Conservation (phyloP, 2,329 filamentous ascomycete genomes). For the Bipolaris victoriae region DNA sequence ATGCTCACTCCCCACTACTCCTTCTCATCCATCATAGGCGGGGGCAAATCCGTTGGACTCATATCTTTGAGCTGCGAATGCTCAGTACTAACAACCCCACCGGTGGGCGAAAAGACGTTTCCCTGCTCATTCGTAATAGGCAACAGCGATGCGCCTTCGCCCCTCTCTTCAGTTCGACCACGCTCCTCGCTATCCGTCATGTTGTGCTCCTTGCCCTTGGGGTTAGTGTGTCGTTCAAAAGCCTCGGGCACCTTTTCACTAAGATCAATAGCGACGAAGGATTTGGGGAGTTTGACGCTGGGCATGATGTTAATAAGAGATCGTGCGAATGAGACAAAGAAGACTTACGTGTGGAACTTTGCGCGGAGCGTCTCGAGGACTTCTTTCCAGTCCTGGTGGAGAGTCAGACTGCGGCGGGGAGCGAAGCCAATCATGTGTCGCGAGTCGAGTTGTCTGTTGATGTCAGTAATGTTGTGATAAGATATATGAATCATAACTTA, state of each 20-base stretch:
- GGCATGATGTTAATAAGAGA: slow-evolving; percentile 8
- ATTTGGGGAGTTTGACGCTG: slow-evolving; percentile 58
- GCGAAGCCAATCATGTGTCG: slow-evolving; percentile 96
- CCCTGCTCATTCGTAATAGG: slow-evolving; percentile 14
- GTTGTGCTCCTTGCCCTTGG: slow-evolving; percentile 29
- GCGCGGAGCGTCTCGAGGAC: slow-evolving; percentile 94
- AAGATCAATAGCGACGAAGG: slow-evolving; percentile 59
- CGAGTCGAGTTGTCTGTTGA: slow-evolving; percentile 75
- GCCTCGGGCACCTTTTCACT: slow-evolving; percentile 56
- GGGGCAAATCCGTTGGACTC: slow-evolving; percentile 12
- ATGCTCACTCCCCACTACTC: neutral
- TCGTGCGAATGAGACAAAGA: neutral
- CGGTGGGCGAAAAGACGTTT: slow-evolving; percentile 2
- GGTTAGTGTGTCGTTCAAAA: slow-evolving; percentile 39
- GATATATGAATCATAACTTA: slow-evolving; percentile 26
- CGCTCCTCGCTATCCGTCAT: slow-evolving; percentile 24
- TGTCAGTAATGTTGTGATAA: slow-evolving; percentile 12
- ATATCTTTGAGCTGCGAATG: slow-evolving; percentile 10
- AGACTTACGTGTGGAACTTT: slow-evolving; percentile 87
- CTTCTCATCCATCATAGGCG: slow-evolving; percentile 18
- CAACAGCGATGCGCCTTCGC: slow-evolving; percentile 10
- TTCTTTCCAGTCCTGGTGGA: slow-evolving; percentile 93
- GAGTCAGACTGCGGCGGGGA: slow-evolving; percentile 84
- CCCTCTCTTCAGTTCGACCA: slow-evolving; percentile 28
- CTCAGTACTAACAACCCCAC: neutral